These are phyloP conservation scores for Salix dunnii DNA, from an alignment of 345 rosid genomes.

Conservation along the genomic window DNA sequence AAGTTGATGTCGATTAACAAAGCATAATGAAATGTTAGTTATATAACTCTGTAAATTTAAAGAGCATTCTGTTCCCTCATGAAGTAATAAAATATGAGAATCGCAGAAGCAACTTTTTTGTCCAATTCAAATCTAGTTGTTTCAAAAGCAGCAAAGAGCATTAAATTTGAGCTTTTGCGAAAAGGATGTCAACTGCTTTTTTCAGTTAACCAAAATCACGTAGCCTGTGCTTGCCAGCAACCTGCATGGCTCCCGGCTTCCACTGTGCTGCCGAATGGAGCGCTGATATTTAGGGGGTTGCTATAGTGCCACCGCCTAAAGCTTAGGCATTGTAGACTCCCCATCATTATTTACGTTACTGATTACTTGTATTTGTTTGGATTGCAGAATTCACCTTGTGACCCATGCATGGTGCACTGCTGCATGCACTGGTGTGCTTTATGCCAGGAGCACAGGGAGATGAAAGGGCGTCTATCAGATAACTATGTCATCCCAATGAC, in stretches of 20 bases:
- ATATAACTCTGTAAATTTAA: neutral
- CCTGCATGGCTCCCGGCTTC: neutral
- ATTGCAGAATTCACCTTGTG: slow-evolving; percentile 79
- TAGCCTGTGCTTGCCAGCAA: neutral
- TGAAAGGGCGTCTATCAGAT: slow-evolving; percentile 34
- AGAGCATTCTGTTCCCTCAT: neutral
- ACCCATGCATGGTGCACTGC: slow-evolving; percentile 24
- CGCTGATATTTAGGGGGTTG: neutral
- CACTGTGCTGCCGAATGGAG: neutral
- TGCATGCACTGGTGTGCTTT: slow-evolving; percentile 25
- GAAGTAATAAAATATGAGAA: neutral
- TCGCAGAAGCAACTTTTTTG: neutral
- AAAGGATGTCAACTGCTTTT: neutral
- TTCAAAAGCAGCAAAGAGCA: neutral
- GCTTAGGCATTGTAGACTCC: neutral
- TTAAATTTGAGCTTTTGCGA: neutral
- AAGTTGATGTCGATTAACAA: neutral
- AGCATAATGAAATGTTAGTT: neutral
- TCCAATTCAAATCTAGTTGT: neutral
- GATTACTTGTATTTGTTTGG: slow-evolving; percentile 9
- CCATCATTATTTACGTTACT: neutral
- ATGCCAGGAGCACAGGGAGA: slow-evolving; percentile 25
- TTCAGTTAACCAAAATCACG: neutral
- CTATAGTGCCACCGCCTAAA: neutral
- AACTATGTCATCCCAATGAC: slow-evolving; percentile 84